These are phyloP conservation scores for Exophiala phaeomuriformis DNA, from an alignment of 2,329 filamentous ascomycete species.

Conservation along the genomic window DNA sequence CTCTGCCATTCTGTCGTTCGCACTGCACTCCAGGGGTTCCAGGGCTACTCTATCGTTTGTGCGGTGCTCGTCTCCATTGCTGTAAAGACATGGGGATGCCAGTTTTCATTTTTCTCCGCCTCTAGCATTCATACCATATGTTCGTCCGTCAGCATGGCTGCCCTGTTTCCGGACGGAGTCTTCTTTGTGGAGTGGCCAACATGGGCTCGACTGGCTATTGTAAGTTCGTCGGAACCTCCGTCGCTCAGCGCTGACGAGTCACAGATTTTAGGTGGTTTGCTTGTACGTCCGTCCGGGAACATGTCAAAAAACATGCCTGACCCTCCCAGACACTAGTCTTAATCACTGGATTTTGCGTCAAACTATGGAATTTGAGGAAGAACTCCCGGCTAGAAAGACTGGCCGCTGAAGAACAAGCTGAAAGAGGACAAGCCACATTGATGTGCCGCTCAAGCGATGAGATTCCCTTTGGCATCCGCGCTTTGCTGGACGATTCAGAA, in stretches of 20 bases:
- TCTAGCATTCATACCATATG: slow-evolving; percentile 18
- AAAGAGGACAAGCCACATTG: slow-evolving; percentile 45
- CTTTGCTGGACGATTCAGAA: slow-evolving; percentile 73
- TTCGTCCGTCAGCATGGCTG: slow-evolving; percentile 12
- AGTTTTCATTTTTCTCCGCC: slow-evolving; percentile 15
- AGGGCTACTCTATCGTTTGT: slow-evolving; percentile 19
- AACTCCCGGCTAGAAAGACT: slow-evolving; percentile 51
- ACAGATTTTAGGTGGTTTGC: slow-evolving; percentile 21
- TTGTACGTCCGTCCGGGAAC: slow-evolving; percentile 4
- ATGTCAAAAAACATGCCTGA: slow-evolving; percentile 26
- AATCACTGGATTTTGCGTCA: slow-evolving; percentile 57
- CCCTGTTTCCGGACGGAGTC: slow-evolving; percentile 9
- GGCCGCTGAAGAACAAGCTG: slow-evolving; percentile 52
- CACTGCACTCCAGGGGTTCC: slow-evolving; percentile 12
- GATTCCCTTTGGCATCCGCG: slow-evolving; percentile 78
- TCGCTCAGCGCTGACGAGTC: background rate
- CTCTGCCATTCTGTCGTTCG: slow-evolving; percentile 13
- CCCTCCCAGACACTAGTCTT: slow-evolving; percentile 54
- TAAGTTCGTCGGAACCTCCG: slow-evolving; percentile 6
- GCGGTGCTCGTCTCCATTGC: slow-evolving; percentile 16
- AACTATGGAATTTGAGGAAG: slow-evolving; percentile 49
- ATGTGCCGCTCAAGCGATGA: slow-evolving; percentile 50
- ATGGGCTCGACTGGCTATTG: slow-evolving; percentile 25
- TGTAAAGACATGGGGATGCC: slow-evolving; percentile 19
- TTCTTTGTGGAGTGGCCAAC: slow-evolving; percentile 23